Base-by-base conservation (phyloP, 1,284 basidiomycete genomes). In the Lentinus polychrous region DNA sequence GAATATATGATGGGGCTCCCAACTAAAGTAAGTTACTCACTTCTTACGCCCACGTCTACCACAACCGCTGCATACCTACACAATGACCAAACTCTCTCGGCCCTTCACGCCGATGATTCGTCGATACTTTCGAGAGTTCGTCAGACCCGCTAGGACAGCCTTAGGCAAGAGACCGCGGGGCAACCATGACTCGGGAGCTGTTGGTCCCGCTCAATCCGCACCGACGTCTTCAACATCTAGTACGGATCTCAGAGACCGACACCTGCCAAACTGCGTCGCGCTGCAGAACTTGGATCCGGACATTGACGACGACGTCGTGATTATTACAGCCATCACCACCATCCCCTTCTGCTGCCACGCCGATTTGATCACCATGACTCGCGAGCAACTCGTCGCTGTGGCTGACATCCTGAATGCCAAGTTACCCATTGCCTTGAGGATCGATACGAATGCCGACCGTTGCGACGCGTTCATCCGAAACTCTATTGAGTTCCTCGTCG, bases 291-390 rank as follows among this genome's bases (percentile, higher is more conserved):
- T 75, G 43, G 77, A 79, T 51, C 43, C 56, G 8, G 64, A 65
- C 31, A 68, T 72, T 10, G 77, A 78, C 52, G 67, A 72, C 10
- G 77, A 78, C 52, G 74, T 72, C 7, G 65, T 81, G n/a, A 66
- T 81, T 42, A 76, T 82, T 56, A 81, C 76, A 0, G 66, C 78
- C 10, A 66, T 82, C 5, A 62, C 68, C 46, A 61, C 62, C 22
- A 57, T 72, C 2, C 79, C 78, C 0, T 81, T 81, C 63, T 80
- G 78, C 63, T 81, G 78, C 60, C 78, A 81, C 57, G 77, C 78
- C 48, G 79, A 81, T 54, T 72, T 81, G 36, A 52, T 79, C 51
- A 70, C 71, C 1, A 81, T 81, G 79, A 53, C 70, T 8, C 73
- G 72, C 32, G 35, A 57, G 1, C 63, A 72, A 50, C 74, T 81